Percentiles rank a stretch among this genome's conserved stretches.
These are phyloP conservation scores for Alternaria consortialis DNA, from an alignment of 2,329 filamentous ascomycete genomes.

Conservation along the genomic window DNA sequence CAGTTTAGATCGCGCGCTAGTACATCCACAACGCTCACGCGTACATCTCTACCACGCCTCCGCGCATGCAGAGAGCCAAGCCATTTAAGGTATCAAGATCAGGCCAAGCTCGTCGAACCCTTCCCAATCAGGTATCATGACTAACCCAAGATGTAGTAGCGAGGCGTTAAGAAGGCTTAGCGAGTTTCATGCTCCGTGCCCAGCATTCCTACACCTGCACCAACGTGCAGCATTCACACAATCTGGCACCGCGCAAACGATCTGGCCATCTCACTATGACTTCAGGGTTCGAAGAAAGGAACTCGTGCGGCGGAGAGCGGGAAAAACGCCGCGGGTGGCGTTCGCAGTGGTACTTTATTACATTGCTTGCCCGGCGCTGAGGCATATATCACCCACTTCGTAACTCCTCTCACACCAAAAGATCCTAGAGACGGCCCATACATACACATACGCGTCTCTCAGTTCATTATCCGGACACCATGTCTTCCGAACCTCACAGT, in stretches of 20 bases:
- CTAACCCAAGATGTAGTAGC: conserved; percentile 16
- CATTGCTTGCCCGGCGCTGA: conserved; percentile 35
- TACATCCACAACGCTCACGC: not conserved
- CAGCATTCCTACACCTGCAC: conserved; percentile 16
- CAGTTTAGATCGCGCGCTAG: conserved; percentile 3
- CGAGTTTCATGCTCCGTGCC: conserved; percentile 41
- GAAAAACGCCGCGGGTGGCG: conserved; percentile 23
- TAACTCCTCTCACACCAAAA: conserved; percentile 32
- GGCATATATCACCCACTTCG: conserved; percentile 29
- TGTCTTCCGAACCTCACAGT: conserved; percentile 46
- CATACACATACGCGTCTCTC: conserved; percentile 21
- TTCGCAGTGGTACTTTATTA: conserved; percentile 46
- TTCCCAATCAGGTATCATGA: conserved; percentile 9
- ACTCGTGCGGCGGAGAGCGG: conserved; percentile 22
- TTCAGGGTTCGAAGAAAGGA: conserved; percentile 21
- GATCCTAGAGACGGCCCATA: conserved; percentile 29
- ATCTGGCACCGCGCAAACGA: conserved; percentile 14
- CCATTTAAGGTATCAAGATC: conserved; percentile 23
- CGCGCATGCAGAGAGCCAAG: conserved; percentile 37
- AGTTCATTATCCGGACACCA: conserved; percentile 34
- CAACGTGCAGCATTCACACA: conserved; percentile 22
- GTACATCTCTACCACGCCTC: conserved; percentile 13
- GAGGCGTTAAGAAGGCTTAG: conserved; percentile 32
- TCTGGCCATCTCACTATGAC: conserved; percentile 26
- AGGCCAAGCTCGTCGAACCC: conserved; percentile 28